Evolutionary conservation across 163 green algal species (phyloP).

Genomic region (Chlorella variabilis): DNA sequence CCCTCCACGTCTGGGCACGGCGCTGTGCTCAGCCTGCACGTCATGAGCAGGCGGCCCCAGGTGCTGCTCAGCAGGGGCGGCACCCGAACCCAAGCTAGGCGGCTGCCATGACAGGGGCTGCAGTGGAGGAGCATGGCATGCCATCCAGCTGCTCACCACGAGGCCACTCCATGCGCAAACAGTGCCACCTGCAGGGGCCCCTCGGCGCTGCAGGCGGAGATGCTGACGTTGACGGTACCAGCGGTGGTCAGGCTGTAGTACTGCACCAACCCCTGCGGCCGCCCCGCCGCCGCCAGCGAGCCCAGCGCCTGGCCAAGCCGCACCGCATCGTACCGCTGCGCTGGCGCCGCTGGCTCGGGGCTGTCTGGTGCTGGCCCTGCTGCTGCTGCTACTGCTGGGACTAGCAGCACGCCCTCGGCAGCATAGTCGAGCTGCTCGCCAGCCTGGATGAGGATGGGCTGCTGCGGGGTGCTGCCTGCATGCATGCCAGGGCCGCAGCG

Average conservation of each 20-base stretch:
- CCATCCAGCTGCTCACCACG: conserved; percentile 13
- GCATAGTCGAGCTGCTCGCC: not conserved
- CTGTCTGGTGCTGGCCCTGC: not conserved
- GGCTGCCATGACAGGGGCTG: not conserved
- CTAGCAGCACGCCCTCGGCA: not conserved
- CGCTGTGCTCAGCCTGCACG: conserved; percentile 8
- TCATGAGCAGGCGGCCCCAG: not conserved
- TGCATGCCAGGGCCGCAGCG: too few species aligned
- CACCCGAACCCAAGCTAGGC: too few species aligned
- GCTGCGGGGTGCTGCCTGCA: not conserved
- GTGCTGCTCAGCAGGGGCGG: too few species aligned
- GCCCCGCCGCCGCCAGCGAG: not conserved
- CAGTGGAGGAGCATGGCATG: not conserved
- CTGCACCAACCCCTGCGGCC: not conserved
- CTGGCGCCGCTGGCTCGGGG: too few species aligned
- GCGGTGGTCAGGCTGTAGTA: not conserved
- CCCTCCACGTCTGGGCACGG: not conserved
- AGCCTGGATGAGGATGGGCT: not conserved
- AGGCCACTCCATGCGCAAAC: not conserved
- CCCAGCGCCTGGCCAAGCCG: not conserved
- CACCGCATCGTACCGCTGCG: too few species aligned
- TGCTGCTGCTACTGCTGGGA: not conserved
- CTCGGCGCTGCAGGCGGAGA: not conserved
- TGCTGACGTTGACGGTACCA: not conserved
- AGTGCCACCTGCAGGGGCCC: not conserved